Base-by-base conservation (phyloP, 139 green algal species). In the Zygnema circumcarinatum region DNA sequence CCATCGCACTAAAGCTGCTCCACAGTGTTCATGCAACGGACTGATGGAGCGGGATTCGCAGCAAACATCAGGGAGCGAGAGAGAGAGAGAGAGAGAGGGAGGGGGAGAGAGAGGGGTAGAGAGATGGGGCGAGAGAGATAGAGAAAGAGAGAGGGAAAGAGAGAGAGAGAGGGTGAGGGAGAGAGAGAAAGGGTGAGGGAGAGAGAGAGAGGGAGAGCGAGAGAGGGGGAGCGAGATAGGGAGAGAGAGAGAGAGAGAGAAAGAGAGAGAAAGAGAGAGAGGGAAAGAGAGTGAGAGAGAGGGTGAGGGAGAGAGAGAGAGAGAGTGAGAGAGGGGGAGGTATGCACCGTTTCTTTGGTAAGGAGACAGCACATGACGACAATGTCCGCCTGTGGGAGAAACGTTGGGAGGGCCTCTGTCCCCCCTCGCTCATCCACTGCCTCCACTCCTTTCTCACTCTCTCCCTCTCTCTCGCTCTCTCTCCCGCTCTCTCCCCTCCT, bases 361-460 rank as follows among this genome's bases (percentile, higher is more conserved):
- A 83, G 80, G 62, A 83, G 56, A 67, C 80, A 86, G 54, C n/a
- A 81, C 80, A 86, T 40, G 25, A 86, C 33, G 54, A 86, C 54
- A n/a, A 80, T 33, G 31, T 86, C 80, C 3, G 80, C 80, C 54
- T 36, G 62, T 16, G 80, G 33, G 36, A 80, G n/a, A 25, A 86
- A 41, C n/a, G 20, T 1, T 0, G 54, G 1, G 2, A 81, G 7
- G n/a, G 3, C 35, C 32, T 84, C 80, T 62, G 22, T n/a, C 38
- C 54, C 80, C 29, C 80, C 80, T n/a, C 54, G 31, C 54, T 86
- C 80, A 35, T 86, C 80, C 32, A 86, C 38, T 16, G 54, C 0
- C 54, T 22, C 35, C 32, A 33, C 75, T 11, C 32, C 75, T n/a
- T n/a, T n/a, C n/a, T n/a, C n/a, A n/a, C n/a, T n/a, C n/a, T n/a